Conservation (phyloP, 164 flowering plant species). For the Magnolia sinica region DNA sequence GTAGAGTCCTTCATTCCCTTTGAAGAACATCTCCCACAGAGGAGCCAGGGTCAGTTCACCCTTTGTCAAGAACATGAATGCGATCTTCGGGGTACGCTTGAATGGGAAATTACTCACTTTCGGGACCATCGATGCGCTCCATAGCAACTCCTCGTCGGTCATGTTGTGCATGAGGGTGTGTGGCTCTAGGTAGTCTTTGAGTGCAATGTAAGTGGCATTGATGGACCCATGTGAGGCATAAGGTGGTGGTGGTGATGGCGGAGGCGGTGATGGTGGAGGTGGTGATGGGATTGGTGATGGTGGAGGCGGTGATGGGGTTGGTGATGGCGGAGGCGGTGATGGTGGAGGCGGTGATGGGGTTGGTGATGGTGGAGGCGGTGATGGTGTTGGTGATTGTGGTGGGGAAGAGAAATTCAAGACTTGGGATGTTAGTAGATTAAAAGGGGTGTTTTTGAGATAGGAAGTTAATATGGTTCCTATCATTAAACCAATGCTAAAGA, state of each 20-base stretch:
- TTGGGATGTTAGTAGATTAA: constrained; percentile 10
- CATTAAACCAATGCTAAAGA: constrained; percentile 13
- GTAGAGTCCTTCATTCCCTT: constrained; percentile 46
- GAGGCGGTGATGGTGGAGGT: background rate
- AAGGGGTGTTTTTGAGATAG: constrained; percentile 1
- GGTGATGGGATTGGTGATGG: background rate
- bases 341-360: background rate
- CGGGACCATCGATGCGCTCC: constrained; percentile 46
- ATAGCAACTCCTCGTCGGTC: constrained; percentile 6
- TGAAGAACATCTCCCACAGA: constrained; percentile 60
- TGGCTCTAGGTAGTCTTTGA: constrained; percentile 25
- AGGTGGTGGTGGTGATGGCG: background rate
- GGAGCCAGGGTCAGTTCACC: constrained; percentile 45
- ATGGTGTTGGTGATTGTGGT: background rate
- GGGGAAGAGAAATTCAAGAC: constrained; percentile 9
- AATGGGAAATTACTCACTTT: constrained; percentile 25
- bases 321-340: background rate
- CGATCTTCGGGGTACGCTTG: constrained; percentile 39
- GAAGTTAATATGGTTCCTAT: constrained; percentile 3
- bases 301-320: background rate
- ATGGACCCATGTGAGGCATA: background rate
- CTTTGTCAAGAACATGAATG: constrained; percentile 57
- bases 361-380: background rate
- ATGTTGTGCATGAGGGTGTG: constrained; percentile 29
- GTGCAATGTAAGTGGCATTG: constrained; percentile 4